Evolutionary conservation across 352 stramenopile species (phyloP).

Genomic region (Ophiocytium majus): DNA sequence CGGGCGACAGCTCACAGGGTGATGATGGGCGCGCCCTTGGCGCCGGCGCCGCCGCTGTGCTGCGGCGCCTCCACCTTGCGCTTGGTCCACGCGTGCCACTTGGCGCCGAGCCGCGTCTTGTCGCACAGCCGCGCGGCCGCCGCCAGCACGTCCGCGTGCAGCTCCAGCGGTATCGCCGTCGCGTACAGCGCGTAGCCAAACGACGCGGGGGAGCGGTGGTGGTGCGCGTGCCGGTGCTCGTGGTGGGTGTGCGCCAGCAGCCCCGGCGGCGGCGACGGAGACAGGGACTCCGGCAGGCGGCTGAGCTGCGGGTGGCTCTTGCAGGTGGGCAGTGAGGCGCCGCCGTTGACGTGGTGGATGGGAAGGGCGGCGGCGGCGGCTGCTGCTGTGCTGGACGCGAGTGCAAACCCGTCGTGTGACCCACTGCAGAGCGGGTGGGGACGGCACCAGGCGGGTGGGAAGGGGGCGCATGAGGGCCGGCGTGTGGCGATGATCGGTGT

Average conservation of each 20-base stretch:
- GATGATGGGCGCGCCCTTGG: constrained; percentile 17
- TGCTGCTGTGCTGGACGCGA: not conserved
- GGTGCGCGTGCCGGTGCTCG: not conserved
- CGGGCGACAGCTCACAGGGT: constrained; percentile 30
- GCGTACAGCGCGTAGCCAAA: constrained; percentile 31
- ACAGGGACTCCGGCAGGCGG: not conserved
- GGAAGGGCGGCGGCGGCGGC: not conserved
- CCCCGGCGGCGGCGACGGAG: not conserved
- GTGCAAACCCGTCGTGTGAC: not conserved
- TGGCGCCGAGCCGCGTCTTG: constrained; percentile 11
- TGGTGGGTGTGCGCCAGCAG: not conserved
- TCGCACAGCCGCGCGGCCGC: constrained; percentile 16
- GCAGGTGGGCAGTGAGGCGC: not conserved
- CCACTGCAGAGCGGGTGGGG: not conserved
- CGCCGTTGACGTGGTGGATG: not conserved
- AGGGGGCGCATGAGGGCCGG: too few species aligned
- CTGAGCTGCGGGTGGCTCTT: constrained; percentile 6
- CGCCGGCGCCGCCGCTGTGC: not conserved
- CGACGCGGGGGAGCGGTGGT: not conserved
- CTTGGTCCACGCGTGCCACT: constrained; percentile 38
- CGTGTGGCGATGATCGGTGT: not conserved
- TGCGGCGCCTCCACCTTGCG: constrained; percentile 36
- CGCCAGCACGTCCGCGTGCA: constrained; percentile 30
- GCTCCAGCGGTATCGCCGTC: constrained; percentile 39
- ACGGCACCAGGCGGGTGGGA: not conserved